Base-by-base conservation (phyloP, 2,329 filamentous ascomycete genomes). In the Aphanocladium album region DNA sequence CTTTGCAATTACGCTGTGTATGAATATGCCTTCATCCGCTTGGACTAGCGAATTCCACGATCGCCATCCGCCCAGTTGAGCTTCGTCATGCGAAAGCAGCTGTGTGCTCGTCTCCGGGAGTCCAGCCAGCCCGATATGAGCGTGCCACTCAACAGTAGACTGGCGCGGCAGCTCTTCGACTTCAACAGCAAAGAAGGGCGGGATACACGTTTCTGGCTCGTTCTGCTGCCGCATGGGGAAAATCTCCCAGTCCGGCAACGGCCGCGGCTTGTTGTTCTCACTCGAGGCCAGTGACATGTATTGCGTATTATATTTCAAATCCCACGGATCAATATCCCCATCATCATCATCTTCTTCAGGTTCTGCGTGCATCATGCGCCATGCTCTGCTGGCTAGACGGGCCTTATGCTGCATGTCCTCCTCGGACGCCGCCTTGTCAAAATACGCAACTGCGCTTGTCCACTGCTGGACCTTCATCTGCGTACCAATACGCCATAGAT, bases 71-170 rank as follows among this genome's bases (percentile, higher is more conserved):
- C 59, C 58, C 2, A 35, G 30, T 16, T 60, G 62, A 9, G 64
- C 55, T 39, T 69, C 62, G 11, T 61, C 52, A 23, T 64, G 59
- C 25, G 59, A 60, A 12, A 66, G 46, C 50, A 71, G 64, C 61
- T 72, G 69, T 35, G 68, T 67, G 5, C 65, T 68, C 16, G 67
- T 61, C 52, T 72, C 67, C 5, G 65, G 62, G 4, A 77, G 62
- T 25, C 65, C 61, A 11, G 72, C 71, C 7, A 89, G 72, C 0
- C 90, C 89, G 3, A 84, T 70, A 61, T 88, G 83, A 1, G 81
- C 87, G 66, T 90, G 88, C 93, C 93, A 99, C 76, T 99, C 95
- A 12, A 97, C 84, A 41, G 80, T 80, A 30, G 89, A 88, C 17
- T 77, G 79, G 21, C 90, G 83, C 1, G 95, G 95, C 14, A 99